phyloP scores from a whole-genome alignment of 176 grass and related monocot species.

The Zoysia japonica region DNA sequence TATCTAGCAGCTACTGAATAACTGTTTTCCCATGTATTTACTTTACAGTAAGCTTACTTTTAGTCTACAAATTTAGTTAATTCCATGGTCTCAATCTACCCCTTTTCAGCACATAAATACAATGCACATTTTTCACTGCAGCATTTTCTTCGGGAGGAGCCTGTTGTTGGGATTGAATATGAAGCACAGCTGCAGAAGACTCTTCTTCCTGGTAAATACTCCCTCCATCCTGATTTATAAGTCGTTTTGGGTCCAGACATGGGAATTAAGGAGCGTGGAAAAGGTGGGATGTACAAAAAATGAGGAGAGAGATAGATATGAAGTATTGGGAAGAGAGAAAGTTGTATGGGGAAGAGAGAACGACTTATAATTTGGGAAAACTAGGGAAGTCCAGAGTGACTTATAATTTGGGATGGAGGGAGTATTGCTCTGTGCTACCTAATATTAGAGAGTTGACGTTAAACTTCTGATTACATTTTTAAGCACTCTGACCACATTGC shows the following conservation, averaged over 20 bases:
- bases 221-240: no score
- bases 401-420: no score
- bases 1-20: conserved; percentile 29
- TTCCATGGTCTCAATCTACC: conserved; percentile 19
- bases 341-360: no score
- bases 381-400: no score
- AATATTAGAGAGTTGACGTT: conserved; percentile 16
- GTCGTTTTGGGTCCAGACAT: no score
- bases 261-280: no score
- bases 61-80: conserved; percentile 29
- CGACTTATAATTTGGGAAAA: no score
- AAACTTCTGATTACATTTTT: conserved; percentile 29
- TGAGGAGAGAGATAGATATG: no score
- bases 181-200: conserved; percentile 98
- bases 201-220: conserved; percentile 86
- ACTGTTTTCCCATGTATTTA: neutral
- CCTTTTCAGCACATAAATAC: conserved; percentile 20
- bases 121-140: conserved; percentile 36
- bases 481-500: neutral
- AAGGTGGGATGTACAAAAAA: no score
- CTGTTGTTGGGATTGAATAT: conserved; percentile 93
- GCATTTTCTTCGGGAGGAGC: conserved; percentile 94
- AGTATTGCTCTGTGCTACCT: neutral
- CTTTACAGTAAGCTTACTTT: neutral
- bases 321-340: no score